Percentiles rank a stretch among this genome's conserved stretches.
phyloP scores from a whole-genome alignment of 2,329 filamentous ascomycete genomes.

The Onygena corvina region DNA sequence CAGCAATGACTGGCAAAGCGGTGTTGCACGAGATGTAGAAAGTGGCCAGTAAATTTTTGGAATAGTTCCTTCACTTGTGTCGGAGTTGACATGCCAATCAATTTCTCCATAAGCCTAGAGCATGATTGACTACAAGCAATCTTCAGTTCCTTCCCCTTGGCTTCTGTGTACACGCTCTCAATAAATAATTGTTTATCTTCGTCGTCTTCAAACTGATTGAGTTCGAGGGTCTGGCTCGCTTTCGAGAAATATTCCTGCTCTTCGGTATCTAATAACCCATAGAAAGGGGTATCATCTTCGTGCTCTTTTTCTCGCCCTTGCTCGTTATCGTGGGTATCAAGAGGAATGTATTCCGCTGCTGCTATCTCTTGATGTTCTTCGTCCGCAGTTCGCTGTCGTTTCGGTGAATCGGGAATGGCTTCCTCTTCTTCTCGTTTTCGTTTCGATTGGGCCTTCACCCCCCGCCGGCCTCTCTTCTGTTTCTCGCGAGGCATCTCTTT shows the following conservation, averaged over 20 bases:
- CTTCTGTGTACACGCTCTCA: slow-evolving; percentile 74
- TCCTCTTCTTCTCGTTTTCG: slow-evolving; percentile 29
- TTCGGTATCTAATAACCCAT: slow-evolving; percentile 79
- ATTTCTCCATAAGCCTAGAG: slow-evolving; percentile 79
- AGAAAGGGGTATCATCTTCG: slow-evolving; percentile 59
- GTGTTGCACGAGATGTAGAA: slow-evolving; percentile 81
- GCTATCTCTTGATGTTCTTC: slow-evolving; percentile 12
- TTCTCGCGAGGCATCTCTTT: slow-evolving; percentile 35
- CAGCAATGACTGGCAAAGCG: slow-evolving; percentile 96
- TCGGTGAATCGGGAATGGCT: slow-evolving; percentile 25
- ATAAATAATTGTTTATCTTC: slow-evolving; percentile 64
- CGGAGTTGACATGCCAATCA: slow-evolving; percentile 70
- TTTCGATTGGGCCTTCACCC: slow-evolving; percentile 20
- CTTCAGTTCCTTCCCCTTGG: slow-evolving; percentile 86
- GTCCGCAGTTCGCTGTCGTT: slow-evolving; percentile 27
- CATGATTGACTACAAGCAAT: slow-evolving; percentile 91
- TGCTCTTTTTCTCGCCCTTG: slow-evolving; percentile 15
- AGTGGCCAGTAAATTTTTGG: slow-evolving; percentile 71
- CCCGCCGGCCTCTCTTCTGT: slow-evolving; percentile 37
- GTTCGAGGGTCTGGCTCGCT: slow-evolving; percentile 77
- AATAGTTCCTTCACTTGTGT: slow-evolving; percentile 79
- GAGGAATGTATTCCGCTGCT: slow-evolving; percentile 31
- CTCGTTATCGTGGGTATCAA: slow-evolving; percentile 18
- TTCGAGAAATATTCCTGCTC: slow-evolving; percentile 93
- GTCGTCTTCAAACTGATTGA: slow-evolving; percentile 69